Conservation (phyloP, 176 grass and related monocot genomes). For the Themeda triandra region DNA sequence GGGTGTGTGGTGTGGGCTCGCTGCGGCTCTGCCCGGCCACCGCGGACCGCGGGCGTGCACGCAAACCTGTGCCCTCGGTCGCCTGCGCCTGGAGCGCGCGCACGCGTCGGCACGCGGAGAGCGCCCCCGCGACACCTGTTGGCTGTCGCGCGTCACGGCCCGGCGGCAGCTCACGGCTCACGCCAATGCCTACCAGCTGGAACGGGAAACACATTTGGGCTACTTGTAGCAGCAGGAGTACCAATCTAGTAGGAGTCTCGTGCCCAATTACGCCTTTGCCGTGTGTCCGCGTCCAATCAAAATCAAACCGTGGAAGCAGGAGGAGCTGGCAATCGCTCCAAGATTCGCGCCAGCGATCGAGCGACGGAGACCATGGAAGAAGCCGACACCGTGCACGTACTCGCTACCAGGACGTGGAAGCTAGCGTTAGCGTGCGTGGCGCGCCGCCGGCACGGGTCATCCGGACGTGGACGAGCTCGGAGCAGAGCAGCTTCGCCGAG, state of each 20-base stretch:
- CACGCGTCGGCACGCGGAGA: neutral
- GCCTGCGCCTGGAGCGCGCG: neutral
- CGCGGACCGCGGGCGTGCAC: neutral
- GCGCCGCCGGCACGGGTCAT: neutral
- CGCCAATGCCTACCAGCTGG: neutral
- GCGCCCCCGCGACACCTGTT: neutral
- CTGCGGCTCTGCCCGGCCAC: neutral
- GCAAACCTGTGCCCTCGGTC: neutral
- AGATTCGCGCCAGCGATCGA: neutral
- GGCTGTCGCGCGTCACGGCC: neutral
- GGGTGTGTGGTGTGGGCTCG: neutral
- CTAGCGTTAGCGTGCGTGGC: neutral
- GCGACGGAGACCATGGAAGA: no score
- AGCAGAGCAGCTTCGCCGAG: neutral
- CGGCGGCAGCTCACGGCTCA: neutral
- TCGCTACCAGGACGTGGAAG: no score
- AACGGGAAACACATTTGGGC: no score
- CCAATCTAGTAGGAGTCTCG: no score
- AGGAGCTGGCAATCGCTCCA: neutral
- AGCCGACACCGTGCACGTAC: no score
- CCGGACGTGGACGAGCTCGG: neutral
- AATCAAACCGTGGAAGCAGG: neutral
- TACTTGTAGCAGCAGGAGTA: neutral
- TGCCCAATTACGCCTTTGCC: neutral
- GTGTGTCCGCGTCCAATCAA: neutral